phyloP scores from a whole-genome alignment of 257 asterid genomes.

The Capsicum rhomboideum region DNA sequence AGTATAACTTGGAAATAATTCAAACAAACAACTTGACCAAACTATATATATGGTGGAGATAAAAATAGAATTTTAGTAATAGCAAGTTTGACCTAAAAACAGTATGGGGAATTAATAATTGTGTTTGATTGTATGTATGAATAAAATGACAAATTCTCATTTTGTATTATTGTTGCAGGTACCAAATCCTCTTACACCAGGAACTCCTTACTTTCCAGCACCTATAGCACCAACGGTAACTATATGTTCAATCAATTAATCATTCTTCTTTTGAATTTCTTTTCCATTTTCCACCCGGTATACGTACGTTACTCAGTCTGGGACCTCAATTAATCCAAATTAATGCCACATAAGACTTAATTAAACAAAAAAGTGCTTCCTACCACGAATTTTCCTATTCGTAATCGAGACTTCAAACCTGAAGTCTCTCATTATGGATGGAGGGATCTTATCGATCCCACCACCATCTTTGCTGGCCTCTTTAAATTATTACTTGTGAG shows the following conservation, averaged over 20 bases:
- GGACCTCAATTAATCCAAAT: neutral
- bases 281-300: neutral
- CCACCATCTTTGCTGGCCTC: neutral
- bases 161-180: constrained; percentile 26
- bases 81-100: neutral
- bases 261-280: neutral
- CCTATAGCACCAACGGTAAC: constrained; percentile 41
- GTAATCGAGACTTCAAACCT: neutral
- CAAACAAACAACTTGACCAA: neutral
- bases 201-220: constrained; percentile 53
- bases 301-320: neutral
- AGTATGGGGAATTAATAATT: neutral
- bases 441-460: neutral
- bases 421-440: neutral
- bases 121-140: neutral
- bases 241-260: neutral
- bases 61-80: neutral
- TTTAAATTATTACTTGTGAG: neutral
- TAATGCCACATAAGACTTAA: neutral
- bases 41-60: neutral
- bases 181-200: constrained; percentile 40
- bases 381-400: neutral
- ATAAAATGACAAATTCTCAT: neutral
- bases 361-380: neutral
- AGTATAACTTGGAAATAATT: neutral